Conservation (phyloP, 73 alveolate species). For the Stentor coeruleus region DNA sequence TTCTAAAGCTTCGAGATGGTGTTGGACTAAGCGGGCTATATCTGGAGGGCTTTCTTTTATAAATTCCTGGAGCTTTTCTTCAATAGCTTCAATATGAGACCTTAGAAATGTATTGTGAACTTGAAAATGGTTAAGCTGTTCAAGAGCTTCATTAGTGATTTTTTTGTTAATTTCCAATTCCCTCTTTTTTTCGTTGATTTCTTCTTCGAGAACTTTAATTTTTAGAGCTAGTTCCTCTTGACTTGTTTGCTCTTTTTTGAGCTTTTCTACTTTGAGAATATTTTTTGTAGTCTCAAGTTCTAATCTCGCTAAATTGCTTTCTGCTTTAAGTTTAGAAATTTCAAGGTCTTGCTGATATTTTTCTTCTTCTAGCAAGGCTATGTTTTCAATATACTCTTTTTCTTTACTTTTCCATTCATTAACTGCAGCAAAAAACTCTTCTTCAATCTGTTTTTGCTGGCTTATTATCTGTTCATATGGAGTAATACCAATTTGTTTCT, state of each 20-base stretch:
- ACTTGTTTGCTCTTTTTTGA: not conserved
- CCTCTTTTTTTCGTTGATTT: not conserved
- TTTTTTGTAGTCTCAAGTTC: not conserved
- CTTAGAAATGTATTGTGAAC: not conserved
- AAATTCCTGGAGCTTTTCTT: not conserved
- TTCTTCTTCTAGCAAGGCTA: not conserved
- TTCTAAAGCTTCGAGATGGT: not conserved
- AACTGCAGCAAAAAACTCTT: not conserved
- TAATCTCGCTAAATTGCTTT: not conserved
- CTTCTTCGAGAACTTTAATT: not conserved
- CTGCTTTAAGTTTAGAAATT: not conserved
- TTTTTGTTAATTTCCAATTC: not conserved
- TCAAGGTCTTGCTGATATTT: not conserved
- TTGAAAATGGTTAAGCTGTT: not conserved
- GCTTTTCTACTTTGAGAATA: not conserved
- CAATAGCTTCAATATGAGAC: constrained; percentile 4
- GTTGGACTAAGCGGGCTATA: not conserved
- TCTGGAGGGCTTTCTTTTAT: not conserved
- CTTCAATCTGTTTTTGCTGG: not conserved
- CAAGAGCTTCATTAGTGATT: not conserved
- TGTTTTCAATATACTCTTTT: not conserved
- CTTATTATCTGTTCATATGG: not conserved
- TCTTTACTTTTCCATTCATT: not conserved
- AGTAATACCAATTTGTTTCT: not conserved
- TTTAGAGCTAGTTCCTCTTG: not conserved